A percentile compares a stretch with the other conserved stretches of the same genome.
Conservation (phyloP, 2,329 filamentous ascomycete genomes). For the Fusarium nodosum region DNA sequence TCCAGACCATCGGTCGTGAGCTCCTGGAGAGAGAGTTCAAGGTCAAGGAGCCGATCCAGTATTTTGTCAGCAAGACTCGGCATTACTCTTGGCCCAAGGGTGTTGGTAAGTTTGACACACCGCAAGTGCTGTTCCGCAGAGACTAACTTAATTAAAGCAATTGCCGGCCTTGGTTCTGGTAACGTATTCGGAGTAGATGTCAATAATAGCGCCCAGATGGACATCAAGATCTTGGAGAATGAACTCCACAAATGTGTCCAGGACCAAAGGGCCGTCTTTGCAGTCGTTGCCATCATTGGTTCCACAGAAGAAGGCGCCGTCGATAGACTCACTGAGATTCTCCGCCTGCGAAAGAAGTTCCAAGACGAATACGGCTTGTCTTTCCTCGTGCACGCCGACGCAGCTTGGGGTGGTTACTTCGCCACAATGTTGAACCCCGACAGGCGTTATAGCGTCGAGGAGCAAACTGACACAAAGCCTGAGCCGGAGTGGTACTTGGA, state of each 20-base stretch:
- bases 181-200: constrained; percentile 59
- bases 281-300: constrained; percentile 62
- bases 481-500: constrained; percentile 55
- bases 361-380: constrained; percentile 58
- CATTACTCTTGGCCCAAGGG: constrained; percentile 66
- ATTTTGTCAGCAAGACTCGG: constrained; percentile 57
- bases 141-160: constrained; percentile 49
- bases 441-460: constrained; percentile 32
- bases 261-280: constrained; percentile 55
- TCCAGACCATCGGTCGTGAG: constrained; percentile 59
- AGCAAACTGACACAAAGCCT: constrained; percentile 10
- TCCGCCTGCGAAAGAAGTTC: constrained; percentile 57
- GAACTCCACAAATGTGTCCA: constrained; percentile 52
- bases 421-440: constrained; percentile 58
- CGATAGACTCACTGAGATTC: constrained; percentile 56
- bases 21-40: constrained; percentile 54
- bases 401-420: constrained; percentile 66
- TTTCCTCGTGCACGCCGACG: constrained; percentile 62
- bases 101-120: constrained; percentile 53
- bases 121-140: accelerated
- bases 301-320: constrained; percentile 64
- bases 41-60: constrained; percentile 52
- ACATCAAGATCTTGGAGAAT: constrained; percentile 52
- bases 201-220: constrained; percentile 57
- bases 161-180: constrained; percentile 60